phyloP scores from a whole-genome alignment of 305 asterid genomes.

The Rubia tinctorum region DNA sequence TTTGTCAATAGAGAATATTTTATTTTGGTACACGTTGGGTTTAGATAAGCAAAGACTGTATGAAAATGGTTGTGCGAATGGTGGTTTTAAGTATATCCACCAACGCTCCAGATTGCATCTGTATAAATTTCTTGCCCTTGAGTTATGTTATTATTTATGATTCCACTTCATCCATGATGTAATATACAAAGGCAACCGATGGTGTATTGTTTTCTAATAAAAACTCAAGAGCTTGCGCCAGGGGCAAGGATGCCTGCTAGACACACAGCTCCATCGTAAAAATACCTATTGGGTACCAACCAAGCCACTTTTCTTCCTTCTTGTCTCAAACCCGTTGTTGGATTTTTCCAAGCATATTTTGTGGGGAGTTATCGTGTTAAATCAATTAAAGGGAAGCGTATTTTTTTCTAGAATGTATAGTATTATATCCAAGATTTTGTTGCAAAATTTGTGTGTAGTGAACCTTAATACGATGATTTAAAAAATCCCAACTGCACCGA shows the following conservation, averaged over 20 bases:
- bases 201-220: conserved; percentile 28
- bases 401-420: no score
- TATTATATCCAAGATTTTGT: no score
- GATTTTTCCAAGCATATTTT: no score
- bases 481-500: no score
- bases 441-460: no score
- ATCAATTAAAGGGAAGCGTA: no score
- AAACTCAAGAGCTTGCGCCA: conserved; percentile 41
- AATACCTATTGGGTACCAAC: conserved; percentile 19
- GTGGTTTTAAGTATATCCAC: conserved; percentile 55
- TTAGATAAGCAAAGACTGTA: conserved; percentile 54
- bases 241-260: conserved; percentile 51
- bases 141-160: conserved; percentile 46
- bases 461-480: no score
- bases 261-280: conserved; percentile 46
- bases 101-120: conserved; percentile 44
- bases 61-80: conserved; percentile 60
- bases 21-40: conserved; percentile 46
- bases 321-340: no score
- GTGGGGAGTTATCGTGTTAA: no score
- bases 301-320: no score
- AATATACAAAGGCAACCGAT: conserved; percentile 41
- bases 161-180: conserved; percentile 62
- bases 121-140: conserved; percentile 22
- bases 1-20: conserved; percentile 36